Base-by-base conservation (phyloP, 192 early-diverging fungal species). In the Chytriomyces hyalinus region DNA sequence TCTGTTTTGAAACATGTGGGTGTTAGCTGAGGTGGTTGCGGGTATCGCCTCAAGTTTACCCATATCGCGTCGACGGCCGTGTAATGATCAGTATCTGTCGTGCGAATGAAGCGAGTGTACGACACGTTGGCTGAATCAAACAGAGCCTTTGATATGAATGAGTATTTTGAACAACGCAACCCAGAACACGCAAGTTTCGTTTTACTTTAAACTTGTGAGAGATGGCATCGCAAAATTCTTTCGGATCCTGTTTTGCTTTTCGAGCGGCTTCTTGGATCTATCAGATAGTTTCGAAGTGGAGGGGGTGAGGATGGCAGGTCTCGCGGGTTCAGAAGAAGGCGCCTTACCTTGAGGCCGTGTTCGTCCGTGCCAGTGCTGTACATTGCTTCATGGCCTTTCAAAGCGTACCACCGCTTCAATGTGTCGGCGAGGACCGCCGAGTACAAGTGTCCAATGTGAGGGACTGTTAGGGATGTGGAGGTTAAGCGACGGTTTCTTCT, bases 401-500 rank as follows among this genome's bases (percentile, higher is more conserved):
- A 70, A 43, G 86, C 87, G 69, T 92, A 88, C 72, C 89, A 96
- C 26, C 96, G 82, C 70, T 89, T 88, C 20, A 97, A 78, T 6
- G 90, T 89, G 76, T 98, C 97, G 0, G 92, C 91, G 1, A 98
- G 80, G 8, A 97, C 94, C 0, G 92, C 84, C 6, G 96, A 93
- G 80, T 96, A 96, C 69, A 98, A 83, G 73, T 98, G 97, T 10
- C 97, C 97, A 79, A 98, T 93, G 82, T 98, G 97, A 17, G 96
- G 96, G 10, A 86, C 93, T 84, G 87, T 75, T 62, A 10, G 20
- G 20, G 53, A 57, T n/a, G 24, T 26, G 53, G 5, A 57, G 20
- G 36, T 4, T 57, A 4, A 57, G 53, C 53, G 36, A 26, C 5
- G 64, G 4, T 26, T 22, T 13, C 20, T 5, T 13, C 24, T 20